phyloP scores from a whole-genome alignment of 805 yeast species.

The Diddensiella caesifluorescens region DNA sequence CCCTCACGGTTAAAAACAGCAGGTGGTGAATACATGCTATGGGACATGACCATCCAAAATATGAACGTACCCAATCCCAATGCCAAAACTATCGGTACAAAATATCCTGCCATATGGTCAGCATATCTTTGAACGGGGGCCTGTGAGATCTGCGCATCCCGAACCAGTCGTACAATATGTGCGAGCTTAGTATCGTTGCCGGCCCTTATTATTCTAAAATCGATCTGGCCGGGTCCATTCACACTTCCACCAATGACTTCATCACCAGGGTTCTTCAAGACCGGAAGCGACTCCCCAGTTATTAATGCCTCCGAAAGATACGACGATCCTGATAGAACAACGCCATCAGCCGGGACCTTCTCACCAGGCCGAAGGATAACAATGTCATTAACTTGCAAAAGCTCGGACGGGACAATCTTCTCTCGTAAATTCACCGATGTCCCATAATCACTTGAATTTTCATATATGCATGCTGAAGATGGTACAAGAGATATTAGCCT shows the following conservation, averaged over 20 bases:
- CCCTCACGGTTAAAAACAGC: conserved; percentile 42
- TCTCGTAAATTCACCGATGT: conserved; percentile 31
- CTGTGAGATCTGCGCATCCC: conserved; percentile 79
- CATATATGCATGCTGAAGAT: conserved; percentile 55
- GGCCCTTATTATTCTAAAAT: conserved; percentile 59
- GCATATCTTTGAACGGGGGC: conserved; percentile 92
- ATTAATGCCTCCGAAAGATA: conserved; percentile 84
- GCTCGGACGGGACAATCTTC: conserved; percentile 60
- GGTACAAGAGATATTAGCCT: conserved; percentile 78
- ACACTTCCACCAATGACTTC: conserved; percentile 84
- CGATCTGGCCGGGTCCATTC: conserved; percentile 70
- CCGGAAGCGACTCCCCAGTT: conserved; percentile 87
- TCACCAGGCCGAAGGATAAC: conserved; percentile 80
- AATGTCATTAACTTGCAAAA: conserved; percentile 71
- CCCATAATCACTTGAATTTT: conserved; percentile 15
- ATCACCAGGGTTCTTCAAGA: conserved; percentile 56
- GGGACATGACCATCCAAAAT: conserved; percentile 49
- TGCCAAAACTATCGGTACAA: conserved; percentile 69
- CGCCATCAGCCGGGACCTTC: conserved; percentile 89
- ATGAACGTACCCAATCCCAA: conserved; percentile 64
- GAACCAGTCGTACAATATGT: conserved; percentile 79
- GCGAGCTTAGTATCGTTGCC: conserved; percentile 84
- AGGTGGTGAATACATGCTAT: conserved; percentile 40
- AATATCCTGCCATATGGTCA: conserved; percentile 75
- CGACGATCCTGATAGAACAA: conserved; percentile 67